Evolutionary conservation across 345 rosid genomes (phyloP).

Genomic region (Linum usitatissimum): DNA sequence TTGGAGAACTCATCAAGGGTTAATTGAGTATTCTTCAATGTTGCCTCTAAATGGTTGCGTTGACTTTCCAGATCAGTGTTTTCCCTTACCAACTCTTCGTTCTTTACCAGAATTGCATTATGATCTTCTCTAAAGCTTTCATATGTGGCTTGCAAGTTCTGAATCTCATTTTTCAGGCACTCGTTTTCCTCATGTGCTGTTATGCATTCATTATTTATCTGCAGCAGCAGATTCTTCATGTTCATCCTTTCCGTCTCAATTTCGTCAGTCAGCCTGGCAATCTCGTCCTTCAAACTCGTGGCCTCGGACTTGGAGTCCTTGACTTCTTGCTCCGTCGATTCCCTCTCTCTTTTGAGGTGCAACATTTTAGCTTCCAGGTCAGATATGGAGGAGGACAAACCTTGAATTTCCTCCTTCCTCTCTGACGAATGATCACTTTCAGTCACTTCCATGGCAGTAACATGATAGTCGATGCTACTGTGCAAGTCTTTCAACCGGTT

Average conservation of each 20-base stretch:
- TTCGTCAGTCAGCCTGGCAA: slow-evolving; percentile 19
- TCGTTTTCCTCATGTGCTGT: slow-evolving; percentile 25
- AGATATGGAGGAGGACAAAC: slow-evolving; percentile 19
- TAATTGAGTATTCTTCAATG: slow-evolving; percentile 18
- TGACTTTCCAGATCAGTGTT: slow-evolving; percentile 24
- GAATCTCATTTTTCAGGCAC: slow-evolving; percentile 20
- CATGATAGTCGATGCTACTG: neutral
- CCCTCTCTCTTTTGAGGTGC: slow-evolving; percentile 24
- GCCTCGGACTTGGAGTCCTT: slow-evolving; percentile 21
- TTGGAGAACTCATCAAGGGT: slow-evolving; percentile 21
- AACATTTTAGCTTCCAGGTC: slow-evolving; percentile 29
- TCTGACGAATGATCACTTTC: slow-evolving; percentile 13
- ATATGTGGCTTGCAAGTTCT: slow-evolving; percentile 16
- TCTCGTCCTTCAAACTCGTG: slow-evolving; percentile 23
- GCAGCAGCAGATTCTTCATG: slow-evolving; percentile 17
- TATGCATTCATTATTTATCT: slow-evolving; percentile 16
- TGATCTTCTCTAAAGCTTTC: slow-evolving; percentile 25
- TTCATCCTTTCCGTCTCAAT: slow-evolving; percentile 18
- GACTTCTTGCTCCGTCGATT: slow-evolving; percentile 18
- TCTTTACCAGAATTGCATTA: slow-evolving; percentile 23
- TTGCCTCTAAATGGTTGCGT: slow-evolving; percentile 25
- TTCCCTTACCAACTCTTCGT: slow-evolving; percentile 25
- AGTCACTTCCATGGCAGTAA: neutral
- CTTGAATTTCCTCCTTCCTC: slow-evolving; percentile 24
- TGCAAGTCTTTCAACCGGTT: neutral